Evolutionary conservation across 2,329 filamentous ascomycete species (phyloP), one percentile per base, ranked within the genome.

Genomic region (Monascus ruber): DNA sequence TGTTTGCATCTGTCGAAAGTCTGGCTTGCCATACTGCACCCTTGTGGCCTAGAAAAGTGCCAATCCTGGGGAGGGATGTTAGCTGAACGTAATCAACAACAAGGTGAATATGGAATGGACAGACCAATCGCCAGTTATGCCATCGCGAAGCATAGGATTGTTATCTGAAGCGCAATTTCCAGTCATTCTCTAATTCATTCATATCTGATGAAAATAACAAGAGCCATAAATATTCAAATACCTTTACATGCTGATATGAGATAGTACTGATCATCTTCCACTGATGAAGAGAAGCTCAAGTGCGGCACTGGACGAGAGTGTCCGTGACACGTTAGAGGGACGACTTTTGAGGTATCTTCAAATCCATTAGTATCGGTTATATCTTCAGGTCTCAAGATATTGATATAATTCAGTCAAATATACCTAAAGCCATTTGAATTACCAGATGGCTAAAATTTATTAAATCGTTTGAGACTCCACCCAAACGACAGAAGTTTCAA

Each of bases 81-180:
- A 47, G 42, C 32, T 33, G 31, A 4, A 24, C 32, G 17, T 33
- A 35, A 7, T 39, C 27, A 24, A 9, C 26, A 31, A 24, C 31
- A 36, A 8, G 5, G 32, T 32, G 17, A 17, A 17, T 17, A 17
- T 4, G 25, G 24, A 25, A 3, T 27, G 24, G 25, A 49, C 71
- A 43, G 69, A 84, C 84, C 88, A 95, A 63, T 95, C 88, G 42
- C 91, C 91, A 35, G 89, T 98, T 45, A 93, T 76, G 46, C 91
- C 91, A 67, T 96, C 86, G 49, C 91, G 85, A 52, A 98, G 82
- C 88, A 96, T 96, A 37, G 91, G 91, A 61, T 96, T 96, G 57
- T 89, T 89, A 71, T 98, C 91, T 88, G 40, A 42, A 43, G 34
- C 34, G 11, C 34, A 10, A 34, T 35, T 49, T 41, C 24, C 27